Percentiles rank a stretch among this genome's conserved stretches.
phyloP scores from a whole-genome alignment of 2,329 filamentous ascomycete species.

The Tolypocladium amazonense region DNA sequence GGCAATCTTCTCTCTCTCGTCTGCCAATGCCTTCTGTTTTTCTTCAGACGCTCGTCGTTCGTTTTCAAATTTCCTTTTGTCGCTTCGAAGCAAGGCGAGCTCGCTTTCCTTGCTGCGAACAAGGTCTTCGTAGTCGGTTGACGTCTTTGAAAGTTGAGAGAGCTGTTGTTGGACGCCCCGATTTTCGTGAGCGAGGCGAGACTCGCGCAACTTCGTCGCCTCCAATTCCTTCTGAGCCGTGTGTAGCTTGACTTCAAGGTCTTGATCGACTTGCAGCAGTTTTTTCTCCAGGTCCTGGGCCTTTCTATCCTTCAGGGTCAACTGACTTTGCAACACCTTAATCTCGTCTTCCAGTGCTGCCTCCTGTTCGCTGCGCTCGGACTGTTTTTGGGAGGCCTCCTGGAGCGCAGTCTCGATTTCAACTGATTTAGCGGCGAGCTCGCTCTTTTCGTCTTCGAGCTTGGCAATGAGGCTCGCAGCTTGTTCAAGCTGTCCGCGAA shows the following conservation, averaged over 20 bases:
- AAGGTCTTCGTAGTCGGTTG: slow-evolving; percentile 89
- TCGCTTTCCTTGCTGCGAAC: slow-evolving; percentile 93
- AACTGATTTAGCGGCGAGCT: slow-evolving; percentile 55
- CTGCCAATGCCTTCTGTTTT: slow-evolving; percentile 59
- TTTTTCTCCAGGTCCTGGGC: slow-evolving; percentile 77
- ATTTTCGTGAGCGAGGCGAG: slow-evolving; percentile 71
- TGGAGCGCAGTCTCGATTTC: slow-evolving; percentile 62
- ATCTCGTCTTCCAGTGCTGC: slow-evolving; percentile 71
- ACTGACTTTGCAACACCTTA: slow-evolving; percentile 82
- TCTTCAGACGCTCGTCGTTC: slow-evolving; percentile 71
- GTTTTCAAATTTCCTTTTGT: slow-evolving; percentile 72
- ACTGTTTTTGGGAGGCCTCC: slow-evolving; percentile 59
- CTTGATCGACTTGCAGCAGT: slow-evolving; percentile 75
- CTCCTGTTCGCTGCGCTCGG: slow-evolving; percentile 66
- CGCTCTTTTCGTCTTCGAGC: slow-evolving; percentile 76
- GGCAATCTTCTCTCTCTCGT: slow-evolving; percentile 71
- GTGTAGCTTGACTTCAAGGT: slow-evolving; percentile 76
- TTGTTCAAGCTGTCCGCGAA: slow-evolving; percentile 77
- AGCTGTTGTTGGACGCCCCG: slow-evolving; percentile 75
- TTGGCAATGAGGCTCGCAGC: slow-evolving; percentile 78
- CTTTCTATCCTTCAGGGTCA: slow-evolving; percentile 83
- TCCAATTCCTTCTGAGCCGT: slow-evolving; percentile 71
- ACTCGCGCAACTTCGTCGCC: slow-evolving; percentile 60
- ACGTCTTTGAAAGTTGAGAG: slow-evolving; percentile 77
- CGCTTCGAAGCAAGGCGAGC: slow-evolving; percentile 69